phyloP scores from a whole-genome alignment of 768 basidiomycete genomes.

The Collybia sordida region DNA sequence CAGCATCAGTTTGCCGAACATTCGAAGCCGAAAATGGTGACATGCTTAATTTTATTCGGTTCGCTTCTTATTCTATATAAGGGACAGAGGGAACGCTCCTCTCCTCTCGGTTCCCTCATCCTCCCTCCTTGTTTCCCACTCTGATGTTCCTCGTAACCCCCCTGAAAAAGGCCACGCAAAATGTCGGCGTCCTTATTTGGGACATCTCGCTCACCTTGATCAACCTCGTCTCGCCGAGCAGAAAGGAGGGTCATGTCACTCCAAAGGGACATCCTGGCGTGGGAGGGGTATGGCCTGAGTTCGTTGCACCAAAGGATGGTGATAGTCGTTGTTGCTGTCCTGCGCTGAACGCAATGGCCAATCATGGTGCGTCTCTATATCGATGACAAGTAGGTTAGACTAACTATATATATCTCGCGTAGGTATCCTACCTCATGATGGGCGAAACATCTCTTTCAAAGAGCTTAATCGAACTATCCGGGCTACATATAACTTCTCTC shows the following conservation, averaged over 20 bases:
- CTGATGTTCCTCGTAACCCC: slow-evolving; percentile 33
- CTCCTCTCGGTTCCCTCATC: slow-evolving; percentile 1
- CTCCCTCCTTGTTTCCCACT: slow-evolving; percentile 6
- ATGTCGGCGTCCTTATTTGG: slow-evolving; percentile 40
- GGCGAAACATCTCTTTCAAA: slow-evolving; percentile 66
- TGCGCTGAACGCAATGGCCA: slow-evolving; percentile 78
- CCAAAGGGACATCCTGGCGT: slow-evolving; percentile 55
- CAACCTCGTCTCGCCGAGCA: slow-evolving; percentile 52
- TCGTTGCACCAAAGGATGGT: slow-evolving; percentile 49
- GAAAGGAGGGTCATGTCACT: slow-evolving; percentile 53
- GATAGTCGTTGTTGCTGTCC: slow-evolving; percentile 78
- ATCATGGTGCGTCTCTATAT: slow-evolving; percentile 60
- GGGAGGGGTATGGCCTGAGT: slow-evolving; percentile 71
- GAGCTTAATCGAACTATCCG: slow-evolving; percentile 44
- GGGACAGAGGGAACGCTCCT: neutral
- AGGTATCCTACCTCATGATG: slow-evolving; percentile 69
- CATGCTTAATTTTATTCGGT: slow-evolving; percentile 3
- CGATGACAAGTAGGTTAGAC: slow-evolving; percentile 16
- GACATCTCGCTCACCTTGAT: slow-evolving; percentile 49
- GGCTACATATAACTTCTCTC: slow-evolving; percentile 66
- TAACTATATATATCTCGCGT: slow-evolving; percentile 15
- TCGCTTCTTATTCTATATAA: slow-evolving; percentile 12
- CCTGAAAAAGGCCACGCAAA: slow-evolving; percentile 24
- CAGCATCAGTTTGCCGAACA: too few species aligned
- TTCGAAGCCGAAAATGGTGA: too few species aligned